Base-by-base conservation (phyloP, 192 early-diverging fungal genomes). In the Cetraspora pellucida region DNA sequence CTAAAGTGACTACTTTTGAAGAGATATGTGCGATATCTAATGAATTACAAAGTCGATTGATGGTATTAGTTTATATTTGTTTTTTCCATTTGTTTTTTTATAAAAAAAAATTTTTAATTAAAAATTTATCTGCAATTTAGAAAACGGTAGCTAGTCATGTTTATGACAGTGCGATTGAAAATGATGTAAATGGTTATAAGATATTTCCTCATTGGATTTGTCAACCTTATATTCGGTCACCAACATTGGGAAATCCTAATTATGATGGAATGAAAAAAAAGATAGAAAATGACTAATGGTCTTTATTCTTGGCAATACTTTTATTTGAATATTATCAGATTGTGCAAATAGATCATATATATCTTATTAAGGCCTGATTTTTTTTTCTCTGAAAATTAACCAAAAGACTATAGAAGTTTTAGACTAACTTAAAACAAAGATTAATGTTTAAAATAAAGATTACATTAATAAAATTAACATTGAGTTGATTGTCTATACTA, bases 201-300 rank as follows among this genome's bases (percentile, higher is more conserved):
- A 82, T 82, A 19, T 79, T 92, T 52, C 93, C 93, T 19, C 80
- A 80, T 43, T 94, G 92, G 91, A 80, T 89, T 17, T 84, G 81
- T 49, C 93, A 94, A 78, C 93, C 93, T 19, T 87, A 89, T 69
- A 78, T 94, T 59, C 82, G 92, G 16, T 16, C 64, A 14, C n/a
- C 23, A 21, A 13, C n/a, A 55, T 16, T n/a, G 27, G 59, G 17
- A 61, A 61, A 28, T 30, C 25, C 13, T 30, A 61, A 30, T 28
- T 61, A 23, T 16, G n/a, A n/a, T n/a, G n/a, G n/a, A n/a, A n/a
- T n/a, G n/a, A 30, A 61, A 13, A 16, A 28, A 30, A 6, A 61
- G 2, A 61, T 21, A 61, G 10, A 61, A 30, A 37, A 37, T 37
- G 7, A 7, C 0, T 1, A 37, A 37, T 37, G 7, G 37, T 37